phyloP scores from a whole-genome alignment of 2,329 filamentous ascomycete species.

The Pseudocercospora cruenta region DNA sequence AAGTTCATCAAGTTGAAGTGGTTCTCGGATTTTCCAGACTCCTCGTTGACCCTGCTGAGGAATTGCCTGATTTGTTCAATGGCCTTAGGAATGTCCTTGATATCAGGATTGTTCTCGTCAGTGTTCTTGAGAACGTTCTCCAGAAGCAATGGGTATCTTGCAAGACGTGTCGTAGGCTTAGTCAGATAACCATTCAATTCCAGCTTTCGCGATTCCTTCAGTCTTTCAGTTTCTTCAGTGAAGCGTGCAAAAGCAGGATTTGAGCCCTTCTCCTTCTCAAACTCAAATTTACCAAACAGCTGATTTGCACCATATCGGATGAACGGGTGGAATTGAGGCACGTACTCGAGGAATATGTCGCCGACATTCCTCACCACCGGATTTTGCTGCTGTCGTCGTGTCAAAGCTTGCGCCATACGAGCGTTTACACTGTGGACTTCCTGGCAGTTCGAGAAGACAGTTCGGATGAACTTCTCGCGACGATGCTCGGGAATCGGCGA shows the following conservation, averaged over 20 bases:
- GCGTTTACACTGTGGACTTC: constrained; percentile 94
- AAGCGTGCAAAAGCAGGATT: constrained; percentile 87
- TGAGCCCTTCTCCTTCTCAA: constrained; percentile 88
- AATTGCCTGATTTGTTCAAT: constrained; percentile 85
- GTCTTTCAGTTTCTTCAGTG: constrained; percentile 92
- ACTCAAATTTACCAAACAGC: constrained; percentile 95
- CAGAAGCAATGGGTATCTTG: constrained; percentile 87
- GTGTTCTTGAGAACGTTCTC: constrained; percentile 93
- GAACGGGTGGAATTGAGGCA: constrained; percentile 91
- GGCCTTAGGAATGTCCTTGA: constrained; percentile 88
- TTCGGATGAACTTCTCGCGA: constrained; percentile 87
- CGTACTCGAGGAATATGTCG: constrained; percentile 91
- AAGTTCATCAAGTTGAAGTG: constrained; percentile 92
- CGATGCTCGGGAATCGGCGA: constrained; percentile 89
- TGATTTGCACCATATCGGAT: constrained; percentile 96
- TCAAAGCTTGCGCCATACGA: constrained; percentile 82
- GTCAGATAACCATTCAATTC: constrained; percentile 97
- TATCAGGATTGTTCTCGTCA: constrained; percentile 84
- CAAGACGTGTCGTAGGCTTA: constrained; percentile 93
- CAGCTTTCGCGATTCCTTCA: constrained; percentile 94
- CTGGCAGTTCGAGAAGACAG: constrained; percentile 93
- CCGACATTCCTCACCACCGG: constrained; percentile 88
- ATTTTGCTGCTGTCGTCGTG: constrained; percentile 84
- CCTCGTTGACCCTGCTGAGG: constrained; percentile 84
- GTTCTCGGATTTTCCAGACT: constrained; percentile 96